Evolutionary conservation across 1,139 yeast genomes (phyloP).

Genomic region (Hansenula anomala): DNA sequence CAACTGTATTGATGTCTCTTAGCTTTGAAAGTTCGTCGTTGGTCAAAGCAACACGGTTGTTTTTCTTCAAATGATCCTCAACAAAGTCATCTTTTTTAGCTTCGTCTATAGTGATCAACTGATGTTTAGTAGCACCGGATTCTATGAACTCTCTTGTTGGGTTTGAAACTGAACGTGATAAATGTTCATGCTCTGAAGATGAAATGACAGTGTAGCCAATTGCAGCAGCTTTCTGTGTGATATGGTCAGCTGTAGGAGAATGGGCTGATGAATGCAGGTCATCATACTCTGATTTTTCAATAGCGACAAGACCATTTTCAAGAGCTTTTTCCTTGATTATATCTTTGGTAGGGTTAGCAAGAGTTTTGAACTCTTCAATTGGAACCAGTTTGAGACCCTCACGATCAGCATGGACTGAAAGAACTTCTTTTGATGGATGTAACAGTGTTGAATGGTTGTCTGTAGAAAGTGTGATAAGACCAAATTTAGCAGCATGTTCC

Average conservation of each 20-base stretch:
- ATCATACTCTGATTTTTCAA: constrained; percentile 24
- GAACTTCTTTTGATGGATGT: constrained; percentile 7
- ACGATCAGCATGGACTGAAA: constrained; percentile 19
- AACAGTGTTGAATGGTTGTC: constrained; percentile 26
- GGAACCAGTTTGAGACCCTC: constrained; percentile 28
- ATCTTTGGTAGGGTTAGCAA: constrained; percentile 14
- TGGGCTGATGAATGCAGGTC: constrained; percentile 24
- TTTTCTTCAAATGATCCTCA: not conserved
- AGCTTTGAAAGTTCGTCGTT: not conserved
- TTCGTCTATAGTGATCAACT: not conserved
- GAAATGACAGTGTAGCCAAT: constrained; percentile 23
- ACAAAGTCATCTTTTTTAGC: not conserved
- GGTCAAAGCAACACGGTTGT: not conserved
- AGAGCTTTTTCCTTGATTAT: constrained; percentile 30
- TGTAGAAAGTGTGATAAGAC: constrained; percentile 23
- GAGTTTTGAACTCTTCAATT: constrained; percentile 17
- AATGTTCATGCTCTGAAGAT: not conserved
- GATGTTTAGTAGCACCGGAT: not conserved
- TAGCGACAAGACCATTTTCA: constrained; percentile 23
- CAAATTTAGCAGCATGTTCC: constrained; percentile 20
- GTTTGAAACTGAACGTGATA: not conserved
- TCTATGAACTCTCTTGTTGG: not conserved
- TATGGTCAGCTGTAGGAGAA: constrained; percentile 29
- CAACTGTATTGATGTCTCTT: not conserved
- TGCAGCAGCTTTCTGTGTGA: constrained; percentile 29